These are phyloP conservation scores for Aspergillus nidulans DNA, from an alignment of 495 filamentous ascomycete species.

Conservation along the genomic window DNA sequence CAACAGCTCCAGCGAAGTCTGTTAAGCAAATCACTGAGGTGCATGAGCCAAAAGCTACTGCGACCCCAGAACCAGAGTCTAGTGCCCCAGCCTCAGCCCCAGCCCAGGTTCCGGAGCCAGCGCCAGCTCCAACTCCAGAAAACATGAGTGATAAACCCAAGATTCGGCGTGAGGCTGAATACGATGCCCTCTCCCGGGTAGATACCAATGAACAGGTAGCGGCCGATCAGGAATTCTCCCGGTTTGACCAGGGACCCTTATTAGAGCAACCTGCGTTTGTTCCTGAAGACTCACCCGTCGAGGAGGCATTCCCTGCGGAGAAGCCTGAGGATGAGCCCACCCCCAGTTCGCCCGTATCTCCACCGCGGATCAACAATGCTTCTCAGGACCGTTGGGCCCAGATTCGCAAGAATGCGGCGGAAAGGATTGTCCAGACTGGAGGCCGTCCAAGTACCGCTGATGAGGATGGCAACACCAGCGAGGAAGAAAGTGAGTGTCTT, in stretches of 20 bases:
- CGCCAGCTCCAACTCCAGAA: slow-evolving; percentile 7
- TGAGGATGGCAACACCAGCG: slow-evolving; percentile 85
- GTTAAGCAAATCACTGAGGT: slow-evolving; percentile 12
- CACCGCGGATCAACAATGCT: slow-evolving; percentile 15
- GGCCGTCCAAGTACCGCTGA: slow-evolving; percentile 46
- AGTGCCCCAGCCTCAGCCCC: slow-evolving; percentile 2
- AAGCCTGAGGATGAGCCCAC: slow-evolving; percentile 18
- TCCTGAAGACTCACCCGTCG: slow-evolving; percentile 57
- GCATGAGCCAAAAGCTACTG: neutral
- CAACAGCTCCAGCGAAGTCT: slow-evolving; percentile 17
- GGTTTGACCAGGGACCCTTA: slow-evolving; percentile 88
- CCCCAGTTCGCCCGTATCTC: neutral
- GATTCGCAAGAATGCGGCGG: slow-evolving; percentile 89
- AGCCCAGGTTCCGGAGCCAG: slow-evolving; percentile 6
- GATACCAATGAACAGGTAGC: slow-evolving; percentile 61
- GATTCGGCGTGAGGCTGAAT: slow-evolving; percentile 46
- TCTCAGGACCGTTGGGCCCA: slow-evolving; percentile 83
- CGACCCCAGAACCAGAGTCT: slow-evolving; percentile 23
- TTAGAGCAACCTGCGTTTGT: slow-evolving; percentile 81
- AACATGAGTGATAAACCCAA: slow-evolving; percentile 35
- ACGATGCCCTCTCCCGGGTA: slow-evolving; percentile 55
- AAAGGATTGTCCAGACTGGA: slow-evolving; percentile 62
- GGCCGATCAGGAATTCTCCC: slow-evolving; percentile 68
- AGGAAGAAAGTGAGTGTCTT: slow-evolving; percentile 82
- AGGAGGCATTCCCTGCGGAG: slow-evolving; percentile 18